A percentile compares a stretch with the other conserved stretches of the same genome.
phyloP scores from a whole-genome alignment of 169 alveolate genomes.

The Fabrea salina region DNA sequence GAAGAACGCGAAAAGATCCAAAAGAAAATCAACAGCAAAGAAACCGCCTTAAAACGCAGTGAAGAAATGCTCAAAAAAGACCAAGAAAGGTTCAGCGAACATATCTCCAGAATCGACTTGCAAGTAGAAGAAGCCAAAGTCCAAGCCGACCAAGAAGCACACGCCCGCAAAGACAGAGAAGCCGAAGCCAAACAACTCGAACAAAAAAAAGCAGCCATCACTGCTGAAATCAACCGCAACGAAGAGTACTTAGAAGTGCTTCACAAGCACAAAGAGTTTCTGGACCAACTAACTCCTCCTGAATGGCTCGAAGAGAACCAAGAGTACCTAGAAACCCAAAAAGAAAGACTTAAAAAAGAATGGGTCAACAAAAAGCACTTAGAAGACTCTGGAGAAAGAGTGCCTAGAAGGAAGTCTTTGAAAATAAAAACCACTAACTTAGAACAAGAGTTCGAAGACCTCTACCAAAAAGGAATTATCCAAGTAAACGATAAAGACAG shows the following conservation, averaged over 20 bases:
- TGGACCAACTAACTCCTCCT: conserved; percentile 32
- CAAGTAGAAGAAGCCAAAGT: background rate
- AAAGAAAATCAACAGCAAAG: conserved; percentile 35
- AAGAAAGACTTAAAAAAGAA: background rate
- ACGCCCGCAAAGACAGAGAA: conserved; percentile 38
- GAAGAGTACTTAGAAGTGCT: conserved; percentile 42
- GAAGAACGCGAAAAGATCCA: conserved; percentile 53
- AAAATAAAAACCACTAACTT: background rate
- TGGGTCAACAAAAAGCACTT: background rate
- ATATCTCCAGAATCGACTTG: conserved; percentile 36
- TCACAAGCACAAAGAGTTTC: conserved; percentile 41
- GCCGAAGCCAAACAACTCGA: conserved; percentile 40
- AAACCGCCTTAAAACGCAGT: conserved; percentile 41
- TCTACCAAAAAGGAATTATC: conserved; percentile 35
- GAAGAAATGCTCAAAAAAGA: conserved; percentile 40
- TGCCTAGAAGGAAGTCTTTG: background rate
- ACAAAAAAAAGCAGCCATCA: conserved; percentile 28
- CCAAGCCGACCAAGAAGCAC: conserved; percentile 34
- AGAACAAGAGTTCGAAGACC: conserved; percentile 43
- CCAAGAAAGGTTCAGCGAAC: conserved; percentile 36
- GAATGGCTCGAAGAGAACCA: conserved; percentile 32
- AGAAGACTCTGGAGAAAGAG: background rate
- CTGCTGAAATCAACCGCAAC: conserved; percentile 49
- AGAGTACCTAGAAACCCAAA: background rate
- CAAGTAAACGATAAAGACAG: conserved; percentile 53